phyloP scores from a whole-genome alignment of 371 early-diverging fungal genomes.

The Mortierella sp. region DNA sequence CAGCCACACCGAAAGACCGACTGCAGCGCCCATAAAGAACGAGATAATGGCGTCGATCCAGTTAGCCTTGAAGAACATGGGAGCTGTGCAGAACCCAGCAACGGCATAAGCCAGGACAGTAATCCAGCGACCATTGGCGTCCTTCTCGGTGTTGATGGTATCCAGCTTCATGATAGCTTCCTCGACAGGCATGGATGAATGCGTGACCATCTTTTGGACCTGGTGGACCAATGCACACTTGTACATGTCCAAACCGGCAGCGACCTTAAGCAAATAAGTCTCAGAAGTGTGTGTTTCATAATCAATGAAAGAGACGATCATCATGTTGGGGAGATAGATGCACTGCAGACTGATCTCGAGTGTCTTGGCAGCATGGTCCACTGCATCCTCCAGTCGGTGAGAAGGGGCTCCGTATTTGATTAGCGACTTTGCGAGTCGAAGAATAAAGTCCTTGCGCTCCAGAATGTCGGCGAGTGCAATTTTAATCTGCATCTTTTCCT shows the following conservation, averaged over 20 bases:
- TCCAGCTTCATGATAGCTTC: constrained; percentile 73
- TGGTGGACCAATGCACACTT: constrained; percentile 72
- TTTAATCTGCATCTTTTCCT: constrained; percentile 71
- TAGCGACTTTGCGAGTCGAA: constrained; percentile 77
- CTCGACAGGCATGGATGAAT: constrained; percentile 61
- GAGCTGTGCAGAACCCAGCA: constrained; percentile 71
- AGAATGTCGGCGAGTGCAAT: constrained; percentile 72
- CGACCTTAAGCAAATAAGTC: constrained; percentile 75
- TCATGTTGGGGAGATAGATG: constrained; percentile 74
- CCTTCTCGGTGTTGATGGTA: constrained; percentile 65
- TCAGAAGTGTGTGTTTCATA: constrained; percentile 81
- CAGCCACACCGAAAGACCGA: constrained; percentile 70
- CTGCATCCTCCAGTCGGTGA: constrained; percentile 81
- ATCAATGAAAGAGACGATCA: constrained; percentile 80
- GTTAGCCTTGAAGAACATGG: constrained; percentile 75
- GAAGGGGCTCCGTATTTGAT: constrained; percentile 83
- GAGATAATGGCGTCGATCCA: constrained; percentile 76
- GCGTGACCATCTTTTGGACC: constrained; percentile 66
- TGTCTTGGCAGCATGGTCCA: constrained; percentile 68
- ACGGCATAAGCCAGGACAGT: constrained; percentile 69
- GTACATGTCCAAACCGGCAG: constrained; percentile 72
- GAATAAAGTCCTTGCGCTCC: constrained; percentile 77
- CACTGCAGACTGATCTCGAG: constrained; percentile 75
- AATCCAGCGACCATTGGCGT: constrained; percentile 65
- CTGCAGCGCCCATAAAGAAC: constrained; percentile 69